Percentiles rank a stretch among this genome's conserved stretches.
Evolutionary conservation across 2,329 filamentous ascomycete species (phyloP).

Genomic region (Metarhizium guizhouense): DNA sequence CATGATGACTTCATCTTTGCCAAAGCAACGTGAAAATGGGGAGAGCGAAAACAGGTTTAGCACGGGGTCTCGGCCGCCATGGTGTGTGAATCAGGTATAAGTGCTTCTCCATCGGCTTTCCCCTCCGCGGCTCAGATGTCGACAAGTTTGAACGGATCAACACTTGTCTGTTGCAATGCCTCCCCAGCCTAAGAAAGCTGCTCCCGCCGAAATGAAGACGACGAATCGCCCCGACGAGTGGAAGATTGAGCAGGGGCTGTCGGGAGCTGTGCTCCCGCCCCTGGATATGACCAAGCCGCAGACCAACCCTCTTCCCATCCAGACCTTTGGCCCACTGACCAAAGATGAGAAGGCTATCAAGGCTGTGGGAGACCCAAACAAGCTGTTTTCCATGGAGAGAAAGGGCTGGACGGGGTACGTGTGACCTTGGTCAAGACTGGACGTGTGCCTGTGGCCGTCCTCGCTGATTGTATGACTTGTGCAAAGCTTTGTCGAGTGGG

Average conservation of each 20-base stretch:
- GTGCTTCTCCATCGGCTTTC: no score
- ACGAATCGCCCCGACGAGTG: slow-evolving; percentile 34
- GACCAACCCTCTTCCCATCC: slow-evolving; percentile 19
- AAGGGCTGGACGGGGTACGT: slow-evolving; percentile 26
- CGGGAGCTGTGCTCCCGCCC: slow-evolving; percentile 34
- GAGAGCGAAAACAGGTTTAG: no score
- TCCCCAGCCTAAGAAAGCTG: neutral
- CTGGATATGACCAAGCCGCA: slow-evolving; percentile 34
- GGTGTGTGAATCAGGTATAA: no score
- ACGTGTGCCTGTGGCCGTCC: neutral
- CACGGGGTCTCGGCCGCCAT: no score
- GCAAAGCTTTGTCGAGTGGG: slow-evolving; percentile 56
- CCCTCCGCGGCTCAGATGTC: slow-evolving; percentile 10
- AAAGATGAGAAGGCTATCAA: slow-evolving; percentile 32
- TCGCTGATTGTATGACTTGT: neutral
- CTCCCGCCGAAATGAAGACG: neutral
- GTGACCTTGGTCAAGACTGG: neutral
- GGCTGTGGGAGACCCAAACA: slow-evolving; percentile 25
- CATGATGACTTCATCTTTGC: no score
- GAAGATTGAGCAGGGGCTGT: slow-evolving; percentile 43
- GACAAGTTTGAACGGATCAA: slow-evolving; percentile 30
- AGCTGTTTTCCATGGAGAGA: slow-evolving; percentile 17
- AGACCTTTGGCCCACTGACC: slow-evolving; percentile 19
- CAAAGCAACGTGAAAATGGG: no score
- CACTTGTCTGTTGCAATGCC: neutral